Conservation (phyloP, 2,329 filamentous ascomycete genomes). For the Sporothrix humicola region DNA sequence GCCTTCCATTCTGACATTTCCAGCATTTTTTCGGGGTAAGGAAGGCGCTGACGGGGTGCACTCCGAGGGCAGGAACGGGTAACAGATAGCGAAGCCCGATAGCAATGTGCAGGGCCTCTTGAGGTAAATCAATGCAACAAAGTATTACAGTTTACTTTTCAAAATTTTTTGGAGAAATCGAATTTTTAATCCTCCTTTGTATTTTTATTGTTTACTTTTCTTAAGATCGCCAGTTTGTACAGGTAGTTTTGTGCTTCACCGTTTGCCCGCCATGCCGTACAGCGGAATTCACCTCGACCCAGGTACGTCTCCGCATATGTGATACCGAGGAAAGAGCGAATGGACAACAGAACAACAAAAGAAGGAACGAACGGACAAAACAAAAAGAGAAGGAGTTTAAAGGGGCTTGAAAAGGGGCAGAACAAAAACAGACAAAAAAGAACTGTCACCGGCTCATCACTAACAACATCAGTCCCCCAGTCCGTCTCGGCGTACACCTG, state of each 20-base stretch:
- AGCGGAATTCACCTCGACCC: slow-evolving; percentile 17
- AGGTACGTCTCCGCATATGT: slow-evolving; percentile 6
- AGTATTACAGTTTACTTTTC: neutral
- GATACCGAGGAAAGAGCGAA: neutral
- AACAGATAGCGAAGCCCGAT: slow-evolving; percentile 17
- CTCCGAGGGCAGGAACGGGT: slow-evolving; percentile 15
- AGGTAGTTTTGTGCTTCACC: neutral
- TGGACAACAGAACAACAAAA: neutral
- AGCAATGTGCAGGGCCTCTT: neutral
- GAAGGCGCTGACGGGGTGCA: slow-evolving; percentile 8
- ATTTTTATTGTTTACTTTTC: slow-evolving; percentile 11
- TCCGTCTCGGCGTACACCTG: slow-evolving; percentile 20
- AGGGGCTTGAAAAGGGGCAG: neutral
- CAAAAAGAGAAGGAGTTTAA: neutral
- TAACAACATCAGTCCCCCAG: slow-evolving; percentile 15
- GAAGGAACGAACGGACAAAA: neutral
- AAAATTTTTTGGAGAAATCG: neutral
- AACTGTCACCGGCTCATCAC: neutral
- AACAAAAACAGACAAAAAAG: neutral
- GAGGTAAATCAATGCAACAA: neutral
- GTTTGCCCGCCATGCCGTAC: slow-evolving; percentile 10
- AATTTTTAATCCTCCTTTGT: neutral
- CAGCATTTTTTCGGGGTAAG: slow-evolving; percentile 1
- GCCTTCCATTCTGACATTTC: neutral
- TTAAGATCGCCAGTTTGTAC: neutral